phyloP scores from a whole-genome alignment of 768 basidiomycete genomes.

The Coprinopsis strossmayeri region DNA sequence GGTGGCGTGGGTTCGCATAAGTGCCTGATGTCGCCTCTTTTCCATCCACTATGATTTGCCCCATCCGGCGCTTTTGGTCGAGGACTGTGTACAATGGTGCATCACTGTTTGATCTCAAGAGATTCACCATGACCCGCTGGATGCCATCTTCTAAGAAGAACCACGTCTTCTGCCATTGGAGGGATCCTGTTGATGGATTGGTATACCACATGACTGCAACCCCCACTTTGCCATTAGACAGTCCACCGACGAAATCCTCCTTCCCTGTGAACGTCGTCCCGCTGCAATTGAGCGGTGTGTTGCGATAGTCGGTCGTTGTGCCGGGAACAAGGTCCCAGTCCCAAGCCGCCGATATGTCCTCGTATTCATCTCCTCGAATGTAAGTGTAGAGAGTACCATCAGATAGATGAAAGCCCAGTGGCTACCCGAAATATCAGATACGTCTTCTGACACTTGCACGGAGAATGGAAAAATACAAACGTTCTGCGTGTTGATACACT shows the following conservation, averaged over 20 bases:
- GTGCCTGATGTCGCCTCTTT: slow-evolving; percentile 10
- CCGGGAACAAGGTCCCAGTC: slow-evolving; percentile 78
- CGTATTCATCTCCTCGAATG: slow-evolving; percentile 60
- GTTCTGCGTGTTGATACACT: slow-evolving; percentile 62
- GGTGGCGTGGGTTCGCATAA: slow-evolving; percentile 21
- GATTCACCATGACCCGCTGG: slow-evolving; percentile 56
- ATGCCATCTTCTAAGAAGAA: slow-evolving; percentile 64
- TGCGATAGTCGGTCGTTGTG: slow-evolving; percentile 57
- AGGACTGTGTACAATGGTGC: slow-evolving; percentile 57
- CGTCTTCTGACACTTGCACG: not conserved
- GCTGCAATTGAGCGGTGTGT: slow-evolving; percentile 45
- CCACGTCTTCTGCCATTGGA: slow-evolving; percentile 66
- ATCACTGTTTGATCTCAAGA: slow-evolving; percentile 35
- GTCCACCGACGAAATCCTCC: slow-evolving; percentile 61
- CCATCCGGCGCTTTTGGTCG: slow-evolving; percentile 50
- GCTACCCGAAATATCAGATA: slow-evolving; percentile 25
- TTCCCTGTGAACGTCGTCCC: slow-evolving; percentile 36
- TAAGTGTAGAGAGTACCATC: slow-evolving; percentile 64
- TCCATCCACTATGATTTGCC: slow-evolving; percentile 37
- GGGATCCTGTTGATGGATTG: slow-evolving; percentile 48
- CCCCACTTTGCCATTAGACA: slow-evolving; percentile 49
- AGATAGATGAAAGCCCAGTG: slow-evolving; percentile 62
- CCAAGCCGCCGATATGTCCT: slow-evolving; percentile 67
- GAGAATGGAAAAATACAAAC: slow-evolving; percentile 23
- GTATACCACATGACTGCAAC: slow-evolving; percentile 59